phyloP scores from a whole-genome alignment of 306 rosid genomes.

The Cicer arietinum region DNA sequence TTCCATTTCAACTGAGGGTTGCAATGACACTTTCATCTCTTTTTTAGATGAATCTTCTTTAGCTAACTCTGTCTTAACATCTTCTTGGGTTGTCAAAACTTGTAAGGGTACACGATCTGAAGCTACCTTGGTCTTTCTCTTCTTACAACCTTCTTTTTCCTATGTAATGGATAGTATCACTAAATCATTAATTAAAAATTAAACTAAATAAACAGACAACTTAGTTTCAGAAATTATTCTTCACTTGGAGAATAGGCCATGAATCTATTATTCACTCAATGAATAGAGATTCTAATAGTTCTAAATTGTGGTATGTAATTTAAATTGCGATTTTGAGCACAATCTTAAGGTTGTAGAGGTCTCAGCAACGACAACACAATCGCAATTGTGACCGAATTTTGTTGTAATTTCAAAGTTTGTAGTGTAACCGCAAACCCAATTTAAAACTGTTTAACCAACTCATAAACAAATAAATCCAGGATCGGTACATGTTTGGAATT shows the following conservation, averaged over 20 bases:
- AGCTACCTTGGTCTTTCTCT: slow-evolving; percentile 46
- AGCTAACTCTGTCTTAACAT: slow-evolving; percentile 43
- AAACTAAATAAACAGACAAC: slow-evolving; percentile 10
- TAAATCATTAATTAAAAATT: slow-evolving; percentile 1
- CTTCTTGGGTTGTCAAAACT: slow-evolving; percentile 52
- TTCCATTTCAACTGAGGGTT: slow-evolving; percentile 29
- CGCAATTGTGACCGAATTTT: neutral
- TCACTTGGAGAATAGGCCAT: neutral
- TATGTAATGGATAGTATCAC: slow-evolving; percentile 46
- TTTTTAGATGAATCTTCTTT: neutral
- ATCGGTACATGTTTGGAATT: neutral
- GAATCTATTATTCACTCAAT: no score
- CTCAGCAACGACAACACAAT: neutral
- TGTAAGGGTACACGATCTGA: slow-evolving; percentile 38
- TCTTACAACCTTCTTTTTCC: slow-evolving; percentile 49
- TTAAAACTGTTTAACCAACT: neutral
- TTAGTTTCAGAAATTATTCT: neutral
- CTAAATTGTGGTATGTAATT: neutral
- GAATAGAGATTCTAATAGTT: neutral
- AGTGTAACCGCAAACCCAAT: neutral
- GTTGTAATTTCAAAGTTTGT: neutral
- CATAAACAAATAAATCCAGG: neutral
- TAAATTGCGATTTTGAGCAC: no score
- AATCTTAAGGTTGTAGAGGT: neutral
- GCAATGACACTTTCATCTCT: slow-evolving; percentile 57